Conservation (phyloP, 345 rosid genomes). For the Linum tenue region DNA sequence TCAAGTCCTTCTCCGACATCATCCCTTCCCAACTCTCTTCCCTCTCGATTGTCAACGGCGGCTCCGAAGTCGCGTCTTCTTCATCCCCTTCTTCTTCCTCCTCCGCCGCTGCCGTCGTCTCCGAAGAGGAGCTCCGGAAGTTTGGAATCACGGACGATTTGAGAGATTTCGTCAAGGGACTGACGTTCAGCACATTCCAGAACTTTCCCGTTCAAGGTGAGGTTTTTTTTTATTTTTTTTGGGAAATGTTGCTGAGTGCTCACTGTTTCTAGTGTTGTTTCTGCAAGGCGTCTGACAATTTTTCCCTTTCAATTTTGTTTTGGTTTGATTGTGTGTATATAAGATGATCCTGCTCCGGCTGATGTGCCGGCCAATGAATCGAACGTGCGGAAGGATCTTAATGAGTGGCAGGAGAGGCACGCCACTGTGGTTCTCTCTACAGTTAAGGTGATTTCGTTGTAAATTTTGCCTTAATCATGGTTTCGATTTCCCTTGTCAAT, state of each 20-base stretch:
- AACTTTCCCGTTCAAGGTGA: slow-evolving; percentile 72
- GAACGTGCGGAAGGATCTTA: slow-evolving; percentile 81
- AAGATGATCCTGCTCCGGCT: slow-evolving; percentile 39
- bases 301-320: not conserved
- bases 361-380: slow-evolving; percentile 36
- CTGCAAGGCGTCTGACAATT: not conserved
- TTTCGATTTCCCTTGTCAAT: not conserved
- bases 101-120: slow-evolving; percentile 18
- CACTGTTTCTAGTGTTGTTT: not conserved
- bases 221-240: too few species aligned
- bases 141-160: slow-evolving; percentile 85
- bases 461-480: not conserved
- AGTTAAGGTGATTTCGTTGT: slow-evolving; percentile 49
- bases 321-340: slow-evolving; percentile 20
- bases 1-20: slow-evolving; percentile 67
- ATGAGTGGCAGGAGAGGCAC: slow-evolving; percentile 93
- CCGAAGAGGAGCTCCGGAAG: slow-evolving; percentile 46
- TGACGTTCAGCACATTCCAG: slow-evolving; percentile 67
- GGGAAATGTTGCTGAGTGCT: not conserved
- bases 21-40: slow-evolving; percentile 53
- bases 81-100: slow-evolving; percentile 14
- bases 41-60: slow-evolving; percentile 26
- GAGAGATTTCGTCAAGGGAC: slow-evolving; percentile 69
- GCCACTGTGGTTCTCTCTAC: slow-evolving; percentile 84
- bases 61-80: not conserved